phyloP scores from a whole-genome alignment of 768 basidiomycete species.

The Auriscalpium vulgare region DNA sequence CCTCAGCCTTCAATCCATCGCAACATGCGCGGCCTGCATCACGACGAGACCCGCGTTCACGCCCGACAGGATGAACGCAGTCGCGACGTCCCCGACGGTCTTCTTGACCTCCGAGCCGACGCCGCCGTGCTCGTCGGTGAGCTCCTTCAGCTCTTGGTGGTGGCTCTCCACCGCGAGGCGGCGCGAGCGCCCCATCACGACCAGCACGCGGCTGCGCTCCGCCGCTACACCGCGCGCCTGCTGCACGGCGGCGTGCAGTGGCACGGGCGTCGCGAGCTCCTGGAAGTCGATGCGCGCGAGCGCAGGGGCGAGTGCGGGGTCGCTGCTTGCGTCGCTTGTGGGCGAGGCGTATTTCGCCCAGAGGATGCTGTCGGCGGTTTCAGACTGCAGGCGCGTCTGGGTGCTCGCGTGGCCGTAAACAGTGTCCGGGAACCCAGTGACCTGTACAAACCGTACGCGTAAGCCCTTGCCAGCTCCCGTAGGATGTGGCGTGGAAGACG shows the following conservation, averaged over 20 bases:
- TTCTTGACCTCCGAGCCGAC: conserved; percentile 61
- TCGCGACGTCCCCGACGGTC: conserved; percentile 81
- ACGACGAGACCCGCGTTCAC: conserved; percentile 56
- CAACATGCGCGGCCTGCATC: conserved; percentile 41
- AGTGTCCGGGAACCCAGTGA: conserved; percentile 52
- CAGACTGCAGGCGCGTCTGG: conserved; percentile 63
- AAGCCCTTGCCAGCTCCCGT: too few relatives aligned
- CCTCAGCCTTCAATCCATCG: background rate
- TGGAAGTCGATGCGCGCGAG: conserved; percentile 57
- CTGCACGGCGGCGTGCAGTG: conserved; percentile 46
- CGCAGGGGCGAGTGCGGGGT: conserved; percentile 23
- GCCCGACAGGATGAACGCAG: conserved; percentile 61
- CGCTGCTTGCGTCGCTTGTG: background rate
- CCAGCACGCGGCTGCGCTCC: conserved; percentile 37
- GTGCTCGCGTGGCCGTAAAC: conserved; percentile 60
- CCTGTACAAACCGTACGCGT: conserved; percentile 4
- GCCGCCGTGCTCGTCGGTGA: conserved; percentile 49
- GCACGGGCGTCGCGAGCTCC: conserved; percentile 44
- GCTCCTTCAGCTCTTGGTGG: conserved; percentile 53
- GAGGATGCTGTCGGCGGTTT: conserved; percentile 73
- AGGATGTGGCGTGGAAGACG: conserved; percentile 13
- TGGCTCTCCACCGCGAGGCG: conserved; percentile 70
- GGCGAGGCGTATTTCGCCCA: conserved; percentile 58
- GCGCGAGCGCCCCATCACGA: conserved; percentile 69
- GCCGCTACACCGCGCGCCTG: conserved; percentile 27